Base-by-base conservation (phyloP, 345 rosid species). In the Citrus cavaleriei region DNA sequence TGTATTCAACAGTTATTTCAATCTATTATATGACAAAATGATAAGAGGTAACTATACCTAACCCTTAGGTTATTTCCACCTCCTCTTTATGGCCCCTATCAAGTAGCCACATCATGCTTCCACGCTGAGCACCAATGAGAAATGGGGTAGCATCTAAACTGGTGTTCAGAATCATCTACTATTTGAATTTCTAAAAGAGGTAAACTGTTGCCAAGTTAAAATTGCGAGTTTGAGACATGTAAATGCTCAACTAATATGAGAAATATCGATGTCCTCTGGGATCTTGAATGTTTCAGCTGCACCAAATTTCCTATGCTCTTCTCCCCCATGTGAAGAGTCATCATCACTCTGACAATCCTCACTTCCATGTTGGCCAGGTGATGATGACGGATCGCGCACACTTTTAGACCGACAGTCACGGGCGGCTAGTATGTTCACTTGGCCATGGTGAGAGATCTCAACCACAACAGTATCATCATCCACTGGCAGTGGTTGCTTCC, bases 361-460 rank as follows among this genome's bases (percentile, higher is more conserved):
- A 19, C 64, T 82, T 9, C 64, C 81, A 19, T 81, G 81, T 24
- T 55, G 55, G 81, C 60, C 54, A 0, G 76, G 79, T 28, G 84
- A 38, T 24, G 83, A 78, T 10, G 83, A 78, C 6, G 86, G 83
- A 74, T 92, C 97, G 21, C 63, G 14, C 55, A 88, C 34, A 69
- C 97, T 89, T 84, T 80, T 86, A 62, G 94, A 85, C 62, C 70
- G 85, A 89, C 97, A 92, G 79, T 86, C 87, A 6, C 79, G 85
- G 67, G 97, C 84, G 37, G 98, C 97, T 34, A 96, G 97, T 90
- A 96, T 94, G 86, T 89, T 91, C 74, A 91, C 99, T 88, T 91
- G 97, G 54, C 95, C 93, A 72, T 78, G 94, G 81, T 89, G 98
- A 79, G 98, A 93, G 55, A 93, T 95, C 80, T 93, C 98, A 49